Conservation (phyloP, 768 basidiomycete species). For the Boletus pseudo-olivaceus region DNA sequence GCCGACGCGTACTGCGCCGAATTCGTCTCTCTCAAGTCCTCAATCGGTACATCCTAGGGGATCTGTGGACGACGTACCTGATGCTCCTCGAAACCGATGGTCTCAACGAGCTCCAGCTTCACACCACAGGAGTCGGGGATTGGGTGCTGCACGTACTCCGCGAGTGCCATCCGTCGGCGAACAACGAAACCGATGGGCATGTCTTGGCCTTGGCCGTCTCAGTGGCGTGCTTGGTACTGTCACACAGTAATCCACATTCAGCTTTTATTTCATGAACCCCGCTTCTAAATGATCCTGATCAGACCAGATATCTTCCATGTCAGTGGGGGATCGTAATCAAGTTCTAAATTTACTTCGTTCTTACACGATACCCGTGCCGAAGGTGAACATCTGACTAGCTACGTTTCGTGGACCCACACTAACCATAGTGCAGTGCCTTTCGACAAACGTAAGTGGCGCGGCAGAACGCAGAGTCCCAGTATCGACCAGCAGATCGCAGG, state of each 20-base stretch:
- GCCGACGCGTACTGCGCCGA: constrained; percentile 48
- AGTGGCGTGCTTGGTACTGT: constrained; percentile 34
- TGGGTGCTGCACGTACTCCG: constrained; percentile 25
- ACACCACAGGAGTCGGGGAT: constrained; percentile 36
- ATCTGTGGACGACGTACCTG: constrained; percentile 55
- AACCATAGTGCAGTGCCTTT: constrained; percentile 23
- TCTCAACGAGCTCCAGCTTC: constrained; percentile 46
- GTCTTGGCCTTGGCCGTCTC: constrained; percentile 28
- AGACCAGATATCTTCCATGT: constrained; percentile 40
- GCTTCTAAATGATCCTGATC: constrained; percentile 26
- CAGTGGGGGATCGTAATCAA: constrained; percentile 37
- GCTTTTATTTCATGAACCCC: constrained; percentile 21
- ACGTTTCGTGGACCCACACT: constrained; percentile 9
- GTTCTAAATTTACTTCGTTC: constrained; percentile 43
- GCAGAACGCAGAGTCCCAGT: constrained; percentile 10
- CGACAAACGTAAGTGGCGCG: constrained; percentile 27
- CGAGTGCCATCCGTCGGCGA: constrained; percentile 9
- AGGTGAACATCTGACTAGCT: constrained; percentile 25
- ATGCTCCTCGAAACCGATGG: constrained; percentile 59
- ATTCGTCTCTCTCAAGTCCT: constrained; percentile 36
- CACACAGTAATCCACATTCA: constrained; percentile 34
- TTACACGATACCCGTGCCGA: constrained; percentile 29
- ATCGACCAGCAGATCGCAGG: constrained; percentile 22
- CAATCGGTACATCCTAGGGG: constrained; percentile 32
- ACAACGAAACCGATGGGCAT: constrained; percentile 9